These are phyloP conservation scores for Oryza officinalis DNA, from an alignment of 176 grass and related monocot species.

Conservation along the genomic window DNA sequence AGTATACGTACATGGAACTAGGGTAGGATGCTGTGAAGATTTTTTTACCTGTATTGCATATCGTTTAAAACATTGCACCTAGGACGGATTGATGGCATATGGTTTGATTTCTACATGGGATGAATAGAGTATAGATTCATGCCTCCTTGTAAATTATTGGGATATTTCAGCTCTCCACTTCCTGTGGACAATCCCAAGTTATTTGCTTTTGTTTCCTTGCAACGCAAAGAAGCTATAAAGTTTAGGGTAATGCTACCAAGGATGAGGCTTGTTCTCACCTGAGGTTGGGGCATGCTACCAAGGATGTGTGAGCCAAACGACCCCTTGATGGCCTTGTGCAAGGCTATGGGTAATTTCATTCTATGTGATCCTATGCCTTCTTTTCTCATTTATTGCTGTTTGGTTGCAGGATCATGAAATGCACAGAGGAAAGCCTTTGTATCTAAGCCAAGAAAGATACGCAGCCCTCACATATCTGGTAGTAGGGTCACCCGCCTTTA, in stretches of 20 bases:
- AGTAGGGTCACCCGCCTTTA: background rate
- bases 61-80: background rate
- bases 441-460: conserved; percentile 94
- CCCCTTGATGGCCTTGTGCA: background rate
- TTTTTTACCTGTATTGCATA: background rate
- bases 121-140: background rate
- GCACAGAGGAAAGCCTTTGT: conserved; percentile 88
- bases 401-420: conserved; percentile 85
- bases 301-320: background rate
- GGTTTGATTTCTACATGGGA: background rate
- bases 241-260: background rate
- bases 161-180: background rate
- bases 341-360: background rate
- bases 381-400: conserved; percentile 20
- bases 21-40: background rate
- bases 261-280: background rate
- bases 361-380: background rate
- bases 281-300: background rate
- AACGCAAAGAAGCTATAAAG: background rate
- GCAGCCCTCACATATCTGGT: conserved; percentile 91
- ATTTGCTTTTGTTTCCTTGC: background rate
- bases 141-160: background rate
- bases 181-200: background rate
- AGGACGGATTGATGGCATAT: background rate
- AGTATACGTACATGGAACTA: background rate